Evolutionary conservation across 108 stramenopile species (phyloP), one percentile per base, ranked within the genome.

Genomic region (Skeletonema tropicum): DNA sequence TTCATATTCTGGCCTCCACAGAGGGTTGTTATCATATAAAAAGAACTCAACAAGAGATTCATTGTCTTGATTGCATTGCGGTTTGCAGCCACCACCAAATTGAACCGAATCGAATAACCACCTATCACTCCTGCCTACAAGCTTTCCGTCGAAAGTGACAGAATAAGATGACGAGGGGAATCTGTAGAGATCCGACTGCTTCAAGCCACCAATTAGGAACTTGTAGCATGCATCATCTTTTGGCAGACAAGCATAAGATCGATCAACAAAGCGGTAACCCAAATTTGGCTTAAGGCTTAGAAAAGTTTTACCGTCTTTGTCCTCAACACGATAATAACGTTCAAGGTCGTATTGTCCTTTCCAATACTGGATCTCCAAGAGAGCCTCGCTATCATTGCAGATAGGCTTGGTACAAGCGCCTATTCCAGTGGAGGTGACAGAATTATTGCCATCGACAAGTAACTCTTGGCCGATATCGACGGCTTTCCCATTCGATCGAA

Each of bases 41-140:
- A 60, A 60, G 30, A 60, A n/a, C 59, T 60, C 59, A 13, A 60
- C 10, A 4, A 6, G 59, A 13, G 59, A 60, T 60, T 60, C 59
- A 32, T 60, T 32, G 30, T 60, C 59, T 32, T 60, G 6, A n/a
- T 32, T 31, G 30, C 31, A 29, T 3, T 3, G 26, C 13, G 59
- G 30, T 8, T 29, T 29, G 59, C 59, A 60, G 26, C 59, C 13
- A 29, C 31, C 59, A 29, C 59, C 59, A 60, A 60, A 60, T 60
- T 13, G 31, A n/a, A 60, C 59, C 13, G 59, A 60, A 12, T 60
- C 59, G 0, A 60, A 60, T n/a, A 19, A 17, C 59, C 12, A 45
- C 11, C 14, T 15, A 7, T 45, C 42, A 15, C 15, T 45, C 7
- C 14, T 45, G 42, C 42, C 3, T 15, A 45, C 42, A 5, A 7